These are phyloP conservation scores for Leptoxyphium fumago DNA, from an alignment of 2,329 filamentous ascomycete genomes.

Conservation along the genomic window DNA sequence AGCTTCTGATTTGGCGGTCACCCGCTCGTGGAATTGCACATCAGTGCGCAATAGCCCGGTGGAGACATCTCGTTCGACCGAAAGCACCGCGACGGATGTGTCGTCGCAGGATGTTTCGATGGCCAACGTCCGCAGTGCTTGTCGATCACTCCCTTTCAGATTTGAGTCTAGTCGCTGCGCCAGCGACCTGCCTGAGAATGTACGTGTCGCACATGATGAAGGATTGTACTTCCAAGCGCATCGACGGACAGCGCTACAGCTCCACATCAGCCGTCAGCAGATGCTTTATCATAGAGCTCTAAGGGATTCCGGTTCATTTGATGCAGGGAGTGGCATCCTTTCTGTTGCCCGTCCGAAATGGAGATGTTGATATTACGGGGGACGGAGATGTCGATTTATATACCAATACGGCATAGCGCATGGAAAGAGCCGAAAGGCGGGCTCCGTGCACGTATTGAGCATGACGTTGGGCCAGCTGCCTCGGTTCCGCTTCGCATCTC, in stretches of 20 bases:
- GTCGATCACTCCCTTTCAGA: neutral
- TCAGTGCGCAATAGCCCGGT: constrained; percentile 4
- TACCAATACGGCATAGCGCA: no score
- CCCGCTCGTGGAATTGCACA: constrained; percentile 58
- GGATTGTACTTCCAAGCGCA: neutral
- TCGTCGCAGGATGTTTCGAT: constrained; percentile 88
- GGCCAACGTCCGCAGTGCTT: constrained; percentile 38
- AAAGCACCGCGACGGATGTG: constrained; percentile 72
- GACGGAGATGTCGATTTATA: no score
- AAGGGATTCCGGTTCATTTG: neutral
- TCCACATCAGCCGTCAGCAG: neutral
- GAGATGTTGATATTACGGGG: neutral
- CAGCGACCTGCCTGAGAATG: neutral
- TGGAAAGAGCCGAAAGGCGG: no score
- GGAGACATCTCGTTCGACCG: constrained; percentile 28
- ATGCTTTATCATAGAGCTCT: neutral
- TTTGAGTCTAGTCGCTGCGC: neutral
- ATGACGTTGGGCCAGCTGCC: neutral
- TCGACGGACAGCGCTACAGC: neutral
- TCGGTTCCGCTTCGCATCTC: neutral
- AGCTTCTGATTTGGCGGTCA: constrained; percentile 63
- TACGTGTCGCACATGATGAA: neutral
- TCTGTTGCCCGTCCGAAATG: neutral
- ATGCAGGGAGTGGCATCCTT: neutral
- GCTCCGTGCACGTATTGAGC: neutral